Conservation (phyloP, 2,329 filamentous ascomycete genomes). For the Mariannaea elegans region DNA sequence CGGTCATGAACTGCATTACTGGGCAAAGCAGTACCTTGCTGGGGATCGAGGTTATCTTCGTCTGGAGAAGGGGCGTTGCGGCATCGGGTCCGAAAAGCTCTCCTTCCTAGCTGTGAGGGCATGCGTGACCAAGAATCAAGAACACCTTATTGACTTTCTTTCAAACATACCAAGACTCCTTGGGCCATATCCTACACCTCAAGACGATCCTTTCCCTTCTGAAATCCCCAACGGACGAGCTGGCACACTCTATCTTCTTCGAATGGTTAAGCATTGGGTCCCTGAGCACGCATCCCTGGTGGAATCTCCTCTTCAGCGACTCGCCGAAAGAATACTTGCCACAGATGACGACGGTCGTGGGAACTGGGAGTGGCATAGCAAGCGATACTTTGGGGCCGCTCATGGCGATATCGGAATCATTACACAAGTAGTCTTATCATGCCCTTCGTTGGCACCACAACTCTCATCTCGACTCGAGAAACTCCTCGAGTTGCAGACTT, state of each 20-base stretch:
- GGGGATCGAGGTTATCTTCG: conserved; percentile 45
- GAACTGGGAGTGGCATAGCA: conserved; percentile 71
- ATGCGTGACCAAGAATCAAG: conserved; percentile 50
- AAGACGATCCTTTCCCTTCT: conserved; percentile 57
- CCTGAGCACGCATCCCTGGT: conserved; percentile 56
- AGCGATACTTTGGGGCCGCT: conserved; percentile 70
- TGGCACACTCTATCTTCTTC: conserved; percentile 73
- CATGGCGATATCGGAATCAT: conserved; percentile 77
- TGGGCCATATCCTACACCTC: conserved; percentile 32
- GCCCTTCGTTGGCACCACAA: conserved; percentile 61
- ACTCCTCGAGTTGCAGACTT: conserved; percentile 67
- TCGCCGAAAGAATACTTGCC: conserved; percentile 68
- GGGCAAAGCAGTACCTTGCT: conserved; percentile 58
- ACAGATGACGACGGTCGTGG: conserved; percentile 51
- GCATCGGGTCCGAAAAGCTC: conserved; percentile 59
- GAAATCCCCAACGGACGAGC: conserved; percentile 75
- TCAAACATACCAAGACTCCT: conserved; percentile 48
- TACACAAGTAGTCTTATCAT: conserved; percentile 71
- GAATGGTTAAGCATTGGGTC: conserved; percentile 68
- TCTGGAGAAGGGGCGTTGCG: conserved; percentile 56
- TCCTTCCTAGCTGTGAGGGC: conserved; percentile 56
- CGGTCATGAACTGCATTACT: conserved; percentile 53
- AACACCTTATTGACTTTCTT: conserved; percentile 52
- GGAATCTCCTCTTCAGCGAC: conserved; percentile 62
- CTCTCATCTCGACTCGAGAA: conserved; percentile 62